Evolutionary conservation across 495 filamentous ascomycete genomes (phyloP).

Genomic region (Trichocladium antarcticum): DNA sequence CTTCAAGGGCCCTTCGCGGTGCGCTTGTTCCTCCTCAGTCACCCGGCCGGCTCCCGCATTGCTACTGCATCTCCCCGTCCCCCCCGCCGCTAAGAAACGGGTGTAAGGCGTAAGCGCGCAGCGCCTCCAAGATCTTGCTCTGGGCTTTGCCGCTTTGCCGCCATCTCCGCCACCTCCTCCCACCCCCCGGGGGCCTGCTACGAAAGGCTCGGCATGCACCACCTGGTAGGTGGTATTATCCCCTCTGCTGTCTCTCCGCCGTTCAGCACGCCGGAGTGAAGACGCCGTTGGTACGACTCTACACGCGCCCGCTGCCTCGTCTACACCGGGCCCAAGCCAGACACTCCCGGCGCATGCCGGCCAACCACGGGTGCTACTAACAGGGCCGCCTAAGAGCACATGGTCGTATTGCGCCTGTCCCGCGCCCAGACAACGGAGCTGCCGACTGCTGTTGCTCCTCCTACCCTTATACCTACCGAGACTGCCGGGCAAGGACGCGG

Average conservation of each 20-base stretch:
- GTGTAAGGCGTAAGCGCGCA: conserved; percentile 13
- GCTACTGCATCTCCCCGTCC: conserved; percentile 5
- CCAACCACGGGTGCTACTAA: conserved; percentile 22
- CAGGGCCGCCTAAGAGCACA: conserved; percentile 19
- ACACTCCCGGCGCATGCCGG: conserved; percentile 8
- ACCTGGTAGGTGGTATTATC: neutral
- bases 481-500: conserved; percentile 4
- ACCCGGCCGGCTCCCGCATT: neutral
- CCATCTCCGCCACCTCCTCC: conserved; percentile 4
- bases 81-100: conserved; percentile 2
- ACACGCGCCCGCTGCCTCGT: conserved; percentile 15
- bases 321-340: conserved; percentile 17
- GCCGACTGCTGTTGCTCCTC: conserved; percentile 9
- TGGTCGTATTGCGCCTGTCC: conserved; percentile 20
- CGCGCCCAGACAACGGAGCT: conserved; percentile 21
- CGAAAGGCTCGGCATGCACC: neutral
- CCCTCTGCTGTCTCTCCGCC: neutral
- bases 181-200: no score
- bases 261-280: neutral
- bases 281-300: conserved; percentile 10
- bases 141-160: conserved; percentile 5
- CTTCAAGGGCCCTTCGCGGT: conserved; percentile 11
- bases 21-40: conserved; percentile 8
- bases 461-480: neutral
- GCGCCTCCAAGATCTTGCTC: conserved; percentile 5